Percentiles rank a stretch among this genome's conserved stretches.
phyloP scores from a whole-genome alignment of 345 rosid species.

The Reutealis trisperma region DNA sequence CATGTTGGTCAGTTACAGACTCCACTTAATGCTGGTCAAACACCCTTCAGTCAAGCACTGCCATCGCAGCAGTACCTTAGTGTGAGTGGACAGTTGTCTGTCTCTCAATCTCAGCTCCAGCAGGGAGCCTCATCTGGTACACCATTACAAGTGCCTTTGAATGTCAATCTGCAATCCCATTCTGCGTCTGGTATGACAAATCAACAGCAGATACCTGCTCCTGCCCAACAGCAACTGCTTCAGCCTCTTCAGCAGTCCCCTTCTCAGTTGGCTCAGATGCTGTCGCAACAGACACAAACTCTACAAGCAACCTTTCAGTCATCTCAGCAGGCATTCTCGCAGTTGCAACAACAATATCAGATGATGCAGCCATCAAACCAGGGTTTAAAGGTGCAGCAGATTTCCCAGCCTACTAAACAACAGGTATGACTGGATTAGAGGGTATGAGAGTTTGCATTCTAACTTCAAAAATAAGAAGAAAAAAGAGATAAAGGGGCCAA shows the following conservation, averaged over 20 bases:
- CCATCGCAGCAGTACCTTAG: constrained; percentile 53
- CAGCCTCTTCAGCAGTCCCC: constrained; percentile 85
- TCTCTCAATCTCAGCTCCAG: constrained; percentile 56
- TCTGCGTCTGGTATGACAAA: constrained; percentile 43
- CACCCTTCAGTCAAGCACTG: constrained; percentile 46
- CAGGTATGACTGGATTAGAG: constrained; percentile 51
- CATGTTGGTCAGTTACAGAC: constrained; percentile 35
- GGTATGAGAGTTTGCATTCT: neutral
- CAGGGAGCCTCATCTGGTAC: constrained; percentile 48
- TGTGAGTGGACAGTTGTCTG: constrained; percentile 50
- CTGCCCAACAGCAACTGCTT: constrained; percentile 56
- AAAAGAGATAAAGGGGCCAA: neutral
- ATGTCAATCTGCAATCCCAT: constrained; percentile 49
- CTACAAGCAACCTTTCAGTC: constrained; percentile 91
- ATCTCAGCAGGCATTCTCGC: constrained; percentile 92
- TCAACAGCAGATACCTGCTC: constrained; percentile 53
- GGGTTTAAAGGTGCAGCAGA: constrained; percentile 48
- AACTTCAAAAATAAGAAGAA: neutral
- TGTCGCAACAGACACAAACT: constrained; percentile 86
- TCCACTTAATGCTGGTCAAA: constrained; percentile 40
- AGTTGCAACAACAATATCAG: constrained; percentile 89
- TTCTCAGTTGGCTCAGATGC: constrained; percentile 85
- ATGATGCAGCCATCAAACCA: constrained; percentile 85
- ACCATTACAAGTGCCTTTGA: constrained; percentile 48
- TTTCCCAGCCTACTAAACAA: constrained; percentile 57